These are phyloP conservation scores for Hapsidospora chrysogenum DNA, from an alignment of 495 filamentous ascomycete species.

Conservation along the genomic window DNA sequence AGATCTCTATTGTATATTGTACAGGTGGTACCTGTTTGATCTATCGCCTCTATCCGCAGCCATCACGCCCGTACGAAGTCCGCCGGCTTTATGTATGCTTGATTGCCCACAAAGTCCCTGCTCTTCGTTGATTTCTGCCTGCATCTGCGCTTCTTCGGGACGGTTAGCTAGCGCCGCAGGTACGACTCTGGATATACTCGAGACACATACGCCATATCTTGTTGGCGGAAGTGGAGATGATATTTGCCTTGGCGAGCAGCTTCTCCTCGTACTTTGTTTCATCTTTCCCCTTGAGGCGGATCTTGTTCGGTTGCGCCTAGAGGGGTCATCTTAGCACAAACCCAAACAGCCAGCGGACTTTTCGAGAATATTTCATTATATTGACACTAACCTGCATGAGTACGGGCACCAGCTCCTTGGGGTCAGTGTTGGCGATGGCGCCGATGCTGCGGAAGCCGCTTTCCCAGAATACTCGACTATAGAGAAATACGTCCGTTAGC, in stretches of 20 bases:
- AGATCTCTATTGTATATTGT: no score
- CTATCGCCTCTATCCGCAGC: no score
- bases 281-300: conserved; percentile 38
- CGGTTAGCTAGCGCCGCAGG: no score
- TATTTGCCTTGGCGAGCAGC: conserved; percentile 46
- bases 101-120: conserved; percentile 1
- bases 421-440: conserved; percentile 48
- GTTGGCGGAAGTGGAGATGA: conserved; percentile 55
- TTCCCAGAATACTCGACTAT: conserved; percentile 50
- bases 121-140: conserved; percentile 24
- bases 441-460: conserved; percentile 57
- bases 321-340: neutral
- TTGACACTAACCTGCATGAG: conserved; percentile 60
- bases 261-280: conserved; percentile 47
- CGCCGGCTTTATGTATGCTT: no score
- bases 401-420: conserved; percentile 50
- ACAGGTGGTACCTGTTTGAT: no score
- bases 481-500: neutral
- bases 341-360: neutral
- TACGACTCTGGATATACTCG: neutral
- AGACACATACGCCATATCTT: conserved; percentile 46
- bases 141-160: conserved; percentile 29
- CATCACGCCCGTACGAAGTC: no score
- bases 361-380: conserved; percentile 5
- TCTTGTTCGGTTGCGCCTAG: conserved; percentile 45